These are phyloP conservation scores for Fusarium pininemorale DNA, from an alignment of 2,329 filamentous ascomycete genomes.

Conservation along the genomic window DNA sequence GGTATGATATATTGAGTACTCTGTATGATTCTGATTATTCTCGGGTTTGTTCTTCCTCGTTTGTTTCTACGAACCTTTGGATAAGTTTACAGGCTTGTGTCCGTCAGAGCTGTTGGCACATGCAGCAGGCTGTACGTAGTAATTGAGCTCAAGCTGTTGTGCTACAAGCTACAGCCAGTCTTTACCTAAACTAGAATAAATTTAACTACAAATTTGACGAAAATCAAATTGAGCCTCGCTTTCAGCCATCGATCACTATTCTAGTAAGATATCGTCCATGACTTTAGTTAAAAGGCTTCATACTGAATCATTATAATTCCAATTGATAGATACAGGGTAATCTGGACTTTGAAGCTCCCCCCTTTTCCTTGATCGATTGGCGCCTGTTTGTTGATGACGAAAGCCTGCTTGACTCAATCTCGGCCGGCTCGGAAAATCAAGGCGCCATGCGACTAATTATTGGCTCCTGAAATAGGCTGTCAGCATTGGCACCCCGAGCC, in stretches of 20 bases:
- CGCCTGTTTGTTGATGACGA: slow-evolving; percentile 21
- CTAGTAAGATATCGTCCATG: not conserved
- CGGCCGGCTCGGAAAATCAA: slow-evolving; percentile 33
- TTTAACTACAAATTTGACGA: not conserved
- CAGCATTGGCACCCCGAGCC: not conserved
- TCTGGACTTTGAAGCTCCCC: slow-evolving; percentile 2
- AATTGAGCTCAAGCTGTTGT: not conserved
- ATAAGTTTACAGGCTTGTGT: too few relatives aligned
- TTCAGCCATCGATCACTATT: not conserved
- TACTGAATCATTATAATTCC: not conserved
- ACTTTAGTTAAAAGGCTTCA: not conserved
- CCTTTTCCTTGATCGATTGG: slow-evolving; percentile 26
- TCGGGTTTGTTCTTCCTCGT: not conserved
- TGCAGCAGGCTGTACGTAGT: not conserved
- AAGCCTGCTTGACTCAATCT: slow-evolving; percentile 26
- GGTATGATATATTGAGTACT: too few relatives aligned
- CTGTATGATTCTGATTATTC: not conserved
- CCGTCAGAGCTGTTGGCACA: not conserved
- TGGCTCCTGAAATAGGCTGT: slow-evolving; percentile 25
- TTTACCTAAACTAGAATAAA: not conserved
- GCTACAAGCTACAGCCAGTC: too few relatives aligned
- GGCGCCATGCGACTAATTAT: not conserved
- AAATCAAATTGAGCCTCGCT: not conserved
- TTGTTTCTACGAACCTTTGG: not conserved
- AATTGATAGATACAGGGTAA: not conserved